Conservation (phyloP, 768 basidiomycete genomes). For the Hirschioporus abietinus region DNA sequence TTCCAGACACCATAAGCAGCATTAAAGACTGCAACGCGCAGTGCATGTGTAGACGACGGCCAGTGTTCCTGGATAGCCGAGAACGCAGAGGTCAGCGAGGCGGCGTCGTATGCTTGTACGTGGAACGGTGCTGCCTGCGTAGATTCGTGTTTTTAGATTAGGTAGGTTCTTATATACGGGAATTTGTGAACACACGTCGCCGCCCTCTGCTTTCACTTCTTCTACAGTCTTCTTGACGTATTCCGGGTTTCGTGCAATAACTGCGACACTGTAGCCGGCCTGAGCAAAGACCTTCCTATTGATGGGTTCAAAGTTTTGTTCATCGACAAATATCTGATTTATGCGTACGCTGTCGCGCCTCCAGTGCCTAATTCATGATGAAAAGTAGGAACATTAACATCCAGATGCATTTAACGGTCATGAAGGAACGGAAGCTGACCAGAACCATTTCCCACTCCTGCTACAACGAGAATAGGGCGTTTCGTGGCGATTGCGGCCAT, state of each 20-base stretch:
- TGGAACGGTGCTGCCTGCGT: slow-evolving; percentile 34
- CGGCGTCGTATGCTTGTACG: slow-evolving; percentile 27
- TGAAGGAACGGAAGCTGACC: slow-evolving; percentile 19
- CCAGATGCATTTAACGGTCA: not conserved
- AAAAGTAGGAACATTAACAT: not conserved
- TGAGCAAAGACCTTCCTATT: slow-evolving; percentile 33
- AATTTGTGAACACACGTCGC: slow-evolving; percentile 23
- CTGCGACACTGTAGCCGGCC: slow-evolving; percentile 35
- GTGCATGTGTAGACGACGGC: slow-evolving; percentile 21
- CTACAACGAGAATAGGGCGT: slow-evolving; percentile 34
- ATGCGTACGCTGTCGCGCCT: slow-evolving; percentile 35
- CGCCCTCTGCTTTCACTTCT: slow-evolving; percentile 29
- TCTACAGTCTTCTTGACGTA: slow-evolving; percentile 28
- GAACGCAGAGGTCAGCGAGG: slow-evolving; percentile 28
- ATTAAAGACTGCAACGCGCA: slow-evolving; percentile 38
- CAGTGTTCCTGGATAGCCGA: slow-evolving; percentile 25
- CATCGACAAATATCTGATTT: not conserved
- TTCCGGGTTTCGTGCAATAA: slow-evolving; percentile 31
- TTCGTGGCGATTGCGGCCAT: slow-evolving; percentile 5
- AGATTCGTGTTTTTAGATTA: not conserved
- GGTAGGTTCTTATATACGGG: not conserved
- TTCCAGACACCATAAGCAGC: slow-evolving; percentile 31
- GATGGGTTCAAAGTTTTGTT: not conserved
- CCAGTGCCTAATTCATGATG: slow-evolving; percentile 28
- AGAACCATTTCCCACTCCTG: slow-evolving; percentile 34